phyloP scores from a whole-genome alignment of 257 asterid genomes.

The Gentiana macrophylla region DNA sequence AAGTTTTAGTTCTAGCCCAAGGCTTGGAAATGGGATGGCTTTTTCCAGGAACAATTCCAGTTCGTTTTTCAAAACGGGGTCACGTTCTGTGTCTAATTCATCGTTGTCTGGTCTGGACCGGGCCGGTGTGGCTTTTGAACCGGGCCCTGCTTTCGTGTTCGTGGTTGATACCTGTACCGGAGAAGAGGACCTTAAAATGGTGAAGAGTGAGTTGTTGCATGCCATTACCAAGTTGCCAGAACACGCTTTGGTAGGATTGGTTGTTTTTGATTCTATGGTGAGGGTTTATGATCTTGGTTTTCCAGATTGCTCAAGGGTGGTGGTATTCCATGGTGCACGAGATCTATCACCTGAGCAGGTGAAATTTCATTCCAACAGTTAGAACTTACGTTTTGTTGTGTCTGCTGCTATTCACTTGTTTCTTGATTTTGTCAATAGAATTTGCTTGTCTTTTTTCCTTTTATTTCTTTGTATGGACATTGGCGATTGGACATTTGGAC shows the following conservation, averaged over 20 bases:
- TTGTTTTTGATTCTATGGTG: slow-evolving; percentile 84
- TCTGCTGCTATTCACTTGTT: too few relatives aligned
- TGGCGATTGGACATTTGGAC: too few relatives aligned
- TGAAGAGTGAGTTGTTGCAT: slow-evolving; percentile 75
- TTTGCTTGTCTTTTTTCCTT: too few relatives aligned
- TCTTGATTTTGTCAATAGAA: too few relatives aligned
- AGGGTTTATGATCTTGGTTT: slow-evolving; percentile 83
- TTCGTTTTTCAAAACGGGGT: slow-evolving; percentile 39
- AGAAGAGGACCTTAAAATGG: slow-evolving; percentile 52
- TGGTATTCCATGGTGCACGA: slow-evolving; percentile 73
- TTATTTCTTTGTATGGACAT: too few relatives aligned
- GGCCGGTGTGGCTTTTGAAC: slow-evolving; percentile 23
- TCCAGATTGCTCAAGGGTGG: slow-evolving; percentile 51
- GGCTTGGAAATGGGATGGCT: slow-evolving; percentile 30
- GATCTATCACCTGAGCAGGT: slow-evolving; percentile 74
- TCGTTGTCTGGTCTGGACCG: slow-evolving; percentile 25
- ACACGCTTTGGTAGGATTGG: slow-evolving; percentile 73
- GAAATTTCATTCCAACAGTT: slow-evolving; percentile 4
- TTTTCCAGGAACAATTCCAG: slow-evolving; percentile 10
- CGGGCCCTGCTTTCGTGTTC: slow-evolving; percentile 73
- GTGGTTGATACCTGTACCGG: slow-evolving; percentile 69
- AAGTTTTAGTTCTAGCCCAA: slow-evolving; percentile 18
- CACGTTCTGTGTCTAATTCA: slow-evolving; percentile 24
- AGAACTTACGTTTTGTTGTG: too few relatives aligned
- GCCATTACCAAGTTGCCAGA: slow-evolving; percentile 59